Conservation (phyloP, 2,329 filamentous ascomycete species). For the Neurospora sp. region DNA sequence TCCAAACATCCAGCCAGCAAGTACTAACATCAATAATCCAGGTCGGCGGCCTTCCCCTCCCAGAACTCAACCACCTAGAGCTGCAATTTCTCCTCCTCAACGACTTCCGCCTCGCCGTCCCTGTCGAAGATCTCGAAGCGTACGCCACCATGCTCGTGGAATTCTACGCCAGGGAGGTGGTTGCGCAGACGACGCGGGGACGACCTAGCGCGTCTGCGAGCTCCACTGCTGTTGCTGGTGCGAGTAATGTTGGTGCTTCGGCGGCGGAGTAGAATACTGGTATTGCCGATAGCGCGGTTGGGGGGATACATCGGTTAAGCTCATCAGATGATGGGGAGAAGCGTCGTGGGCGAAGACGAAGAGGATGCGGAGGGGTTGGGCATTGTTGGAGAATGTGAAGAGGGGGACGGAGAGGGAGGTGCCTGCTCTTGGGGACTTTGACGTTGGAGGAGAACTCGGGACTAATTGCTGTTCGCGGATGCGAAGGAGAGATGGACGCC, state of each 20-base stretch:
- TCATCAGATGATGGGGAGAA: not conserved
- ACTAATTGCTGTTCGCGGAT: not conserved
- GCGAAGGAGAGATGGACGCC: not conserved
- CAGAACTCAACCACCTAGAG: constrained; percentile 91
- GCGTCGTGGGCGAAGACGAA: not conserved
- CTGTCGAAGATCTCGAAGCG: constrained; percentile 89
- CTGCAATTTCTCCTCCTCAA: constrained; percentile 92
- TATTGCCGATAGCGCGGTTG: not conserved
- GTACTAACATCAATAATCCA: constrained; percentile 26
- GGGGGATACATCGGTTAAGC: not conserved
- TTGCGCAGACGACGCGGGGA: constrained; percentile 31
- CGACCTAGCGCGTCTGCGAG: not conserved
- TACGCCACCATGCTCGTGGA: constrained; percentile 98
- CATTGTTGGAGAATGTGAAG: not conserved
- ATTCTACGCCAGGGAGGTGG: constrained; percentile 88
- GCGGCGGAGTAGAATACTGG: not conserved
- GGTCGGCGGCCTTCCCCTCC: constrained; percentile 87
- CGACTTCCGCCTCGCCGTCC: constrained; percentile 87
- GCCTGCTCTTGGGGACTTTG: not conserved
- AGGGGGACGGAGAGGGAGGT: not conserved
- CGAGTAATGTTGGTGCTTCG: not conserved
- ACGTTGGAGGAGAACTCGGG: not conserved
- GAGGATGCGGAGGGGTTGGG: not conserved
- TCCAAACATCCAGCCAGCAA: too few species aligned
- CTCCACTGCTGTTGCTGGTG: not conserved